A percentile compares a stretch with the other conserved stretches of the same genome.
Evolutionary conservation across 306 rosid species (phyloP).

Genomic region (Gleditsia sinensis): DNA sequence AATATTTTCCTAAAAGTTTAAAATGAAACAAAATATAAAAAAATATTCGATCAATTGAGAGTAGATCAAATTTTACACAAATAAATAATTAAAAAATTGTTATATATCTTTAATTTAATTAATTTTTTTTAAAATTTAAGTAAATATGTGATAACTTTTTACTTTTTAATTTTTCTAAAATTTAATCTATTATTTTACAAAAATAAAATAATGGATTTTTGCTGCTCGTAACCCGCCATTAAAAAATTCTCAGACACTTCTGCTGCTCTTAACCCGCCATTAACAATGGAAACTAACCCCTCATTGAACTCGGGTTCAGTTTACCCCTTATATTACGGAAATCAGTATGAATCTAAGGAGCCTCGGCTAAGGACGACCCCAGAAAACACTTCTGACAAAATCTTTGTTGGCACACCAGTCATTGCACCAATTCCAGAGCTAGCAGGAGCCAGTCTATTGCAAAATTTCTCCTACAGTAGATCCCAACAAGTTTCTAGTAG

Average conservation of each 20-base stretch:
- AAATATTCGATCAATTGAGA: no score
- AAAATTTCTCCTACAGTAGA: conserved; percentile 43
- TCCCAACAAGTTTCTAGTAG: conserved; percentile 45
- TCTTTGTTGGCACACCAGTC: conserved; percentile 78
- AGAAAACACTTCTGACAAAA: conserved; percentile 45
- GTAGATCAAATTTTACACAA: no score
- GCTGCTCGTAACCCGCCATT: no score
- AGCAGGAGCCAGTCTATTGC: conserved; percentile 43
- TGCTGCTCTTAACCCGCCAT: conserved; percentile 48
- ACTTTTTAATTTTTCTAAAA: no score
- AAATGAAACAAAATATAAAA: no score
- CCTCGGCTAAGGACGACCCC: conserved; percentile 42
- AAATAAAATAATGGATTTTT: no score
- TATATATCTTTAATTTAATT: no score
- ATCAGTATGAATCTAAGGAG: conserved; percentile 47
- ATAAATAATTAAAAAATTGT: no score
- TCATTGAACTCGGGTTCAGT: conserved; percentile 67
- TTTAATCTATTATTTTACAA: no score
- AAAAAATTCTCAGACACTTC: conserved; percentile 55
- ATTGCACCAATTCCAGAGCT: conserved; percentile 54
- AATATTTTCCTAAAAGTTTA: no score
- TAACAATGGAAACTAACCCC: conserved; percentile 50
- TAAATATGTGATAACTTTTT: no score
- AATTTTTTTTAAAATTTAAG: no score
- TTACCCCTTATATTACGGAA: conserved; percentile 81